Conservation (phyloP, 2,329 filamentous ascomycete species). For the Colletotrichum melonis region DNA sequence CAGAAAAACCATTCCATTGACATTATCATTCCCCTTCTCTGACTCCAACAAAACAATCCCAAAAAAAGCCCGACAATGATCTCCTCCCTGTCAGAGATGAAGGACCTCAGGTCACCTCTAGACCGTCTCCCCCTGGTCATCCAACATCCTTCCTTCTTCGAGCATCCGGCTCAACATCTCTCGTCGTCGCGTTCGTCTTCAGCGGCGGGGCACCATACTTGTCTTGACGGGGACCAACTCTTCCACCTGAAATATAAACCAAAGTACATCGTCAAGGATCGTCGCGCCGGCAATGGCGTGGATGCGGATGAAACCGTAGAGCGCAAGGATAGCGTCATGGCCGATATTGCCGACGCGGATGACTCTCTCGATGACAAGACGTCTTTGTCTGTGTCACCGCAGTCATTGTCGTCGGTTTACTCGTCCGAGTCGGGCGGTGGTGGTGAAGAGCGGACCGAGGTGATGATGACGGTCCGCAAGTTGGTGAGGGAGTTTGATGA, state of each 20-base stretch:
- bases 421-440: neutral
- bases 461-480: neutral
- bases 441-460: neutral
- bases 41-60: no score
- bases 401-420: neutral
- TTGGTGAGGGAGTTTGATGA: neutral
- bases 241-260: no score
- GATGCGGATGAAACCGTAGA: neutral
- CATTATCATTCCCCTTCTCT: no score
- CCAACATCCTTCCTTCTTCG: slow-evolving; percentile 1
- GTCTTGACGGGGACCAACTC: no score
- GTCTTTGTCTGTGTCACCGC: no score
- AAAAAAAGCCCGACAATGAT: neutral
- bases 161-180: neutral
- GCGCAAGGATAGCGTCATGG: slow-evolving; percentile 9
- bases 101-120: neutral
- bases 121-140: neutral
- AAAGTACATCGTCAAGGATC: no score
- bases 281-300: neutral
- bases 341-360: neutral
- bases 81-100: neutral
- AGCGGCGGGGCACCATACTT: neutral
- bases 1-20: no score
- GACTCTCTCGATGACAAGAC: neutral
- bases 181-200: neutral